phyloP scores from a whole-genome alignment of 306 rosid species.

The Vigna reflexopilosa region DNA sequence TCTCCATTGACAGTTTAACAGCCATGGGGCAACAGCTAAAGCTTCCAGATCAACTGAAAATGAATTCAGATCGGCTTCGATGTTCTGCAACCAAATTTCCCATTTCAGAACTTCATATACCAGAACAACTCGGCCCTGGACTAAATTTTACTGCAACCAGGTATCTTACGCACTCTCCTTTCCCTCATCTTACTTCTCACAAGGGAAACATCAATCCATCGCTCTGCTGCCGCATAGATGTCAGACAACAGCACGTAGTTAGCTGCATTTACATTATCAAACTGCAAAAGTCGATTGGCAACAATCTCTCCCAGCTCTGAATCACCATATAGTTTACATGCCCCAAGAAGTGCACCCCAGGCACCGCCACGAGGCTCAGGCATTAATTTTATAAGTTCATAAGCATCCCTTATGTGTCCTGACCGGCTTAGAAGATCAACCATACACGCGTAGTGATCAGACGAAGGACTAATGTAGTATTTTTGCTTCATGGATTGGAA shows the following conservation, averaged over 20 bases:
- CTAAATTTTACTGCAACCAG: constrained; percentile 62
- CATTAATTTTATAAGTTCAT: constrained; percentile 68
- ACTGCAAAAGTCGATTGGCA: constrained; percentile 63
- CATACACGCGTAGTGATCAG: constrained; percentile 80
- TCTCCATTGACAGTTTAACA: constrained; percentile 19
- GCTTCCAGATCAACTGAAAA: constrained; percentile 26
- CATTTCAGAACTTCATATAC: constrained; percentile 36
- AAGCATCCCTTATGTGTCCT: constrained; percentile 63
- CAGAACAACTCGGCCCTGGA: constrained; percentile 29
- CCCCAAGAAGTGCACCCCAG: constrained; percentile 85
- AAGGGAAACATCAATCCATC: constrained; percentile 73
- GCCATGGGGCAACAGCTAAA: constrained; percentile 24
- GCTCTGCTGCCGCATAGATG: constrained; percentile 72
- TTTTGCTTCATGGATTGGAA: constrained; percentile 60
- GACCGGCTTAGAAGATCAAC: constrained; percentile 83
- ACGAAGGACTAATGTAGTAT: constrained; percentile 60
- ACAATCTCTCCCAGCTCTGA: constrained; percentile 67
- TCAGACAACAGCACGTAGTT: constrained; percentile 73
- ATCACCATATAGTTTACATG: constrained; percentile 63
- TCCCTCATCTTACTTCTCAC: constrained; percentile 74
- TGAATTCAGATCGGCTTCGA: constrained; percentile 18
- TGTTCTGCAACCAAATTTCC: constrained; percentile 26
- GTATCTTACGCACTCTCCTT: constrained; percentile 66
- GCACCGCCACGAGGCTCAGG: constrained; percentile 68
- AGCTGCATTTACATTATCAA: constrained; percentile 71